Evolutionary conservation across 2,329 filamentous ascomycete species (phyloP), one percentile per base, ranked within the genome.

Genomic region (Paecilomyces sp.): DNA sequence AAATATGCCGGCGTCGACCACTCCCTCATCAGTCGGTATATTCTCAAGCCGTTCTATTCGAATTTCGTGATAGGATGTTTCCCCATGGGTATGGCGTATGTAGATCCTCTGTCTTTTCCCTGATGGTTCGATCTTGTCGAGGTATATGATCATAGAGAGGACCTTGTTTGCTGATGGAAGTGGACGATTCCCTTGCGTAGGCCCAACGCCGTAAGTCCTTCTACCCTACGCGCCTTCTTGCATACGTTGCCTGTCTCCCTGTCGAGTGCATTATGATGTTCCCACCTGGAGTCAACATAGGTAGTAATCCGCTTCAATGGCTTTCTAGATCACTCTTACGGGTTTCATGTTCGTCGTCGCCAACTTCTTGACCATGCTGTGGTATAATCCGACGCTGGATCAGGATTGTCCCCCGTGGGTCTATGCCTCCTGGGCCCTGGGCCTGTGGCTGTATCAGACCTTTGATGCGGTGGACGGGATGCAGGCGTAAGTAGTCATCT

Each of bases 41-140:
- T 99, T 65, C 81, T 99, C 70, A 97, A 99, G 82, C 94, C 94
- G 7, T 99, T 97, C 79, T 99, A 97, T 82, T 95, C 87, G 71
- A 88, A 96, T 78, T 83, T 94, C 66, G 93, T 96, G 70, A 96
- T 99, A 80, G 87, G 93, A 64, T 89, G 88, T 77, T 97, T 99
- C 74, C 94, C 94, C 53, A 90, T 96, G 86, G 89, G 83, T 73
- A 97, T 99, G 92, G 94, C 94, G 74, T 86, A 72, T 80, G 83
- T 83, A 57, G 57, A 51, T 9, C 60, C n/a, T n/a, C 36, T 8
- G 9, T 47, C 8, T n/a, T 3, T 3, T 41, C 41, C 41, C 36
- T 3, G 1, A 18, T 47, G 15, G 18, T 47, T 15, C 36, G n/a
- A 13, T 13, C 22, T 22, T 2, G 1, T 8, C 3, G 5, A 41